Evolutionary conservation across 202 grass and related monocot species (phyloP).

Genomic region (Saccharum hybrid): DNA sequence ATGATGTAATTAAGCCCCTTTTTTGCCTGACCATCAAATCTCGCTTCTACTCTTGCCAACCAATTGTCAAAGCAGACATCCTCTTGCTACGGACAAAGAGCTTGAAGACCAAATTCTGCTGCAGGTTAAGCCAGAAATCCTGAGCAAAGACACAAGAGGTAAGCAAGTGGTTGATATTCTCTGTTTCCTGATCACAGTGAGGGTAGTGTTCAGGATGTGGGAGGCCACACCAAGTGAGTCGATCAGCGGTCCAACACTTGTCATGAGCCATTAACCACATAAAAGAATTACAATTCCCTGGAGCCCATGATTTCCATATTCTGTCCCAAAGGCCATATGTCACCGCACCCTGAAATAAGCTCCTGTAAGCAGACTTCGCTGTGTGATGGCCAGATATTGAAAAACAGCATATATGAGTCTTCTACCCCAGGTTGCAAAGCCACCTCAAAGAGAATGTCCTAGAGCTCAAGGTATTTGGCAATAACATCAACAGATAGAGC

Average conservation of each 20-base stretch:
- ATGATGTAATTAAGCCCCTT: neutral
- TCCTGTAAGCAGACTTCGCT: neutral
- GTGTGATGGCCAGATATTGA: neutral
- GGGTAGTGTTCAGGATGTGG: neutral
- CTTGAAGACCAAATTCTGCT: neutral
- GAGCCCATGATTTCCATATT: neutral
- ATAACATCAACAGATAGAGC: neutral
- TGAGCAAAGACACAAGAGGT: neutral
- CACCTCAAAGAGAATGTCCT: neutral
- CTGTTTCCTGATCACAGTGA: neutral
- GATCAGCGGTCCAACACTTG: neutral
- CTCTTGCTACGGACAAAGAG: neutral
- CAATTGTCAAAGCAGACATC: neutral
- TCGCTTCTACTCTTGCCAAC: neutral
- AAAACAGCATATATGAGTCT: neutral
- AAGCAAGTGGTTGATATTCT: neutral
- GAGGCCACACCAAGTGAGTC: neutral
- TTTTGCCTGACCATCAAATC: neutral
- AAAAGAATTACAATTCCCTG: neutral
- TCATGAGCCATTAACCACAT: neutral
- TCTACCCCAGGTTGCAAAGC: neutral
- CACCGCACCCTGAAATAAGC: neutral
- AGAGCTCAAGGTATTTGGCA: neutral
- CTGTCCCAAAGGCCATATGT: neutral
- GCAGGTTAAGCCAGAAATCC: neutral